Percentiles rank a stretch among this genome's conserved stretches.
phyloP scores from a whole-genome alignment of 2,329 filamentous ascomycete species.

The Mycosphaerelloides madeirae region DNA sequence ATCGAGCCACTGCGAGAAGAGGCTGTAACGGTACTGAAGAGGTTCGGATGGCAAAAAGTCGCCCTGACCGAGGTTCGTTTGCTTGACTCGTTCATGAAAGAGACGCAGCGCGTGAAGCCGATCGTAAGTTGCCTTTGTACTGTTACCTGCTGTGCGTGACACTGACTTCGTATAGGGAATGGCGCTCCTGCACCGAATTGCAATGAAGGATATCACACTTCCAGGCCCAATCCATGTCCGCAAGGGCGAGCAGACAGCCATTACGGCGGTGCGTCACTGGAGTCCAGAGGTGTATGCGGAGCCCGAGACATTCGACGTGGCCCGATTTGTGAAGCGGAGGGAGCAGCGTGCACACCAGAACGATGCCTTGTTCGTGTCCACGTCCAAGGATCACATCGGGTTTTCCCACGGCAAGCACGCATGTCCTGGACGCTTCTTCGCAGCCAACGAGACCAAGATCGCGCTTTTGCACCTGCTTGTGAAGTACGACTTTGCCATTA shows the following conservation, averaged over 20 bases:
- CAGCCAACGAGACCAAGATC: constrained; percentile 13
- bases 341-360: constrained; percentile 19
- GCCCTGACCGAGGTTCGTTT: constrained; percentile 28
- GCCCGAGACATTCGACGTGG: constrained; percentile 22
- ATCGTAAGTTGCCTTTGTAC: too few relatives aligned
- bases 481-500: constrained; percentile 35
- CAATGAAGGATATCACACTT: constrained; percentile 22
- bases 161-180: too few relatives aligned
- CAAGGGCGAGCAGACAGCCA: constrained; percentile 17
- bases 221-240: constrained; percentile 25
- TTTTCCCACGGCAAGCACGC: constrained; percentile 24
- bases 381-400: constrained; percentile 20
- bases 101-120: constrained; percentile 28
- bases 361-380: constrained; percentile 14
- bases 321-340: constrained; percentile 21
- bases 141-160: too few relatives aligned
- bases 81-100: constrained; percentile 34
- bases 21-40: constrained; percentile 21
- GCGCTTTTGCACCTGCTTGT: constrained; percentile 40
- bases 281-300: constrained; percentile 15
- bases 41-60: constrained; percentile 27
- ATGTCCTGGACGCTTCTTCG: constrained; percentile 42
- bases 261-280: constrained; percentile 14
- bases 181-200: constrained; percentile 24
- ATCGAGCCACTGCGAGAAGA: constrained; percentile 16